A percentile compares a stretch with the other conserved stretches of the same genome.
phyloP scores from a whole-genome alignment of 306 rosid species.

The peach (Prunus persica) region Prunus_persica_NCBIv2 NC_034009.1:25548001-25548500 shows the following conservation, averaged over 20 bases:
- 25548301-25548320: not conserved
- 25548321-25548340: not conserved
- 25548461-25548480: constrained; percentile 28
- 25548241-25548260: too few relatives aligned
- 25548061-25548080: constrained; percentile 4
- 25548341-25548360: not conserved
- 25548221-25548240: too few relatives aligned
- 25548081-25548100: constrained; percentile 4
- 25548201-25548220: too few relatives aligned
- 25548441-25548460: constrained; percentile 36
- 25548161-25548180: not conserved
- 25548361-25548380: not conserved
- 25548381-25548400: too few relatives aligned
- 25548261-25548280: not conserved
- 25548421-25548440: constrained; percentile 38
- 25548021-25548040: not conserved
- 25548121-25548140: not conserved
- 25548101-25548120: constrained; percentile 4
- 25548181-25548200: too few relatives aligned
- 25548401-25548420: constrained; percentile 24
- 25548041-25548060: not conserved
- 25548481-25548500: constrained; percentile 31
- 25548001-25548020: not conserved
- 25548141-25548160: not conserved
- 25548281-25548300: not conserved